Base-by-base conservation (phyloP, 192 early-diverging fungal species). In the Obelidium mucronatum region DNA sequence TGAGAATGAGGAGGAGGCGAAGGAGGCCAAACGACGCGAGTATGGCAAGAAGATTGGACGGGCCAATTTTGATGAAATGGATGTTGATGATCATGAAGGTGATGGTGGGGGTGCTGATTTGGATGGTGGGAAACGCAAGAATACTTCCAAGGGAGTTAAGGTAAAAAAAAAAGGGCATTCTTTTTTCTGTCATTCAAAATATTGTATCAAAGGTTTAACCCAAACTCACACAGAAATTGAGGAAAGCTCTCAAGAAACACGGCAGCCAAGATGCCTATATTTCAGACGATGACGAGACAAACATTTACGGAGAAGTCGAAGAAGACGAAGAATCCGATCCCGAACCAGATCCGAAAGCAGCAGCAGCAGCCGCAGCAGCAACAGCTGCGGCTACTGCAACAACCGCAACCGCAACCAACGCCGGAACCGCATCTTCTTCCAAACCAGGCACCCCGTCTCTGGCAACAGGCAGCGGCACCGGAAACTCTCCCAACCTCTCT, bases 1-100 rank as follows among this genome's bases (percentile, higher is more conserved):
- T 51, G 83, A 85, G 37, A 83, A 87, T 75, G 79, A 83, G 65
- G 86, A 87, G 37, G 83, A 85, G 28, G 79, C 77, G 15, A 82
- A 83, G 60, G 86, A 87, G 48, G 86, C 86, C 5, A 61, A 75
- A 44, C 73, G 73, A 34, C 51, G 86, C 1, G 75, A 82, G 44
- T 83, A 73, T 62, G 82, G 81, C 19, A 75, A 72, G 30, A 72
- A 42, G 11, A 79, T 37, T 13, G 76, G 79, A 44, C 62, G 77
- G 6, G 34, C 55, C 19, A 40, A 60, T 31, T 78, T 82, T 28
- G 81, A 80, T 19, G 81, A 85, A 39, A 65, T 68, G 17, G 81
- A 82, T 68, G 74, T 51, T 6, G n/a, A n/a, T n/a, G n/a, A n/a
- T n/a, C n/a, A n/a, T n/a, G 84, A 82, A 33, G 26, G 61, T 40